phyloP scores from a whole-genome alignment of 164 flowering plant genomes.

The Berberis thunbergii region DNA sequence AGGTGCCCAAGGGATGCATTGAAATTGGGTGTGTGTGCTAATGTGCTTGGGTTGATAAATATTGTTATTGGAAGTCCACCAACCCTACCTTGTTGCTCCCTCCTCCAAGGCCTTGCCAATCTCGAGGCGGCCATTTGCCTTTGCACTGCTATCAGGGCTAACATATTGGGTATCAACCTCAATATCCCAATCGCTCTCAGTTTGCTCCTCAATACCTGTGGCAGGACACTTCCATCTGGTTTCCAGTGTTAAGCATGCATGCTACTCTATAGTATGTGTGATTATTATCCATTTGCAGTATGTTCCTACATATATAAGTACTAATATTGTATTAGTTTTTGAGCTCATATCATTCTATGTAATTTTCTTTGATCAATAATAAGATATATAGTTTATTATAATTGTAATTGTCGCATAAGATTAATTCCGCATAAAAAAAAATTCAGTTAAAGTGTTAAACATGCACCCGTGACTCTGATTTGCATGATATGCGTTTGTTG shows the following conservation, averaged over 20 bases:
- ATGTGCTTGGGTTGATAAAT: slow-evolving; percentile 2
- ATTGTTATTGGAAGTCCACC: slow-evolving; percentile 7
- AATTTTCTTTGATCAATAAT: no score
- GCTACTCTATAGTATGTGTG: no score
- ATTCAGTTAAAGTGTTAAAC: no score
- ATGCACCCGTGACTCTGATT: no score
- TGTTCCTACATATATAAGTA: no score
- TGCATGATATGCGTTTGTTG: no score
- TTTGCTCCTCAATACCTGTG: slow-evolving; percentile 3
- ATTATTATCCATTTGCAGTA: no score
- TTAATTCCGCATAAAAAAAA: no score
- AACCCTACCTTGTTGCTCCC: background rate
- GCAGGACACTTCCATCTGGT: slow-evolving; percentile 3
- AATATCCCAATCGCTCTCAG: slow-evolving; percentile 1
- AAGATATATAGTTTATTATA: no score
- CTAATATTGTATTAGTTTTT: no score
- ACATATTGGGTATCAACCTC: slow-evolving; percentile 2
- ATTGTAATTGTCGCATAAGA: no score
- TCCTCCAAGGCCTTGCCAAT: background rate
- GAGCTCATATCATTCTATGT: no score
- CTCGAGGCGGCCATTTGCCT: slow-evolving; percentile 9
- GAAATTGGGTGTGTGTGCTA: slow-evolving; percentile 8
- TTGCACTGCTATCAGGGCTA: slow-evolving; percentile 7
- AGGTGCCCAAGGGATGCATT: slow-evolving; percentile 6
- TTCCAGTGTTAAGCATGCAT: slow-evolving; percentile 3